Evolutionary conservation across 2,329 filamentous ascomycete species (phyloP).

Genomic region (Aspergillus viridinutans): DNA sequence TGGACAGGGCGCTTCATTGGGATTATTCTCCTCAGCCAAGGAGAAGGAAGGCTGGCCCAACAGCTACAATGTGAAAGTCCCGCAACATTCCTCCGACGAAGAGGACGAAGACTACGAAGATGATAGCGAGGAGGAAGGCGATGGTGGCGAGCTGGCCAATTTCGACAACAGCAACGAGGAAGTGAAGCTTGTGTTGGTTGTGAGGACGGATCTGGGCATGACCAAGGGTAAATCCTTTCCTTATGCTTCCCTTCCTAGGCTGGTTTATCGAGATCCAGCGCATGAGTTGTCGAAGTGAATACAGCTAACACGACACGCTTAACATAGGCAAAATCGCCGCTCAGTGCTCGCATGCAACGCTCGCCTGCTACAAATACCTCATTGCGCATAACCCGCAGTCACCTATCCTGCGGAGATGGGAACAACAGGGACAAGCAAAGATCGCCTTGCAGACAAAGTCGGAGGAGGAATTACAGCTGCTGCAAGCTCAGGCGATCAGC

Average conservation of each 20-base stretch:
- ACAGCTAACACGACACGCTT: not conserved
- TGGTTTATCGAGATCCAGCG: not conserved
- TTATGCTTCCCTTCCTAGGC: not conserved
- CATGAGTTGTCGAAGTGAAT: not conserved
- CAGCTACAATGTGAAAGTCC: constrained; percentile 52
- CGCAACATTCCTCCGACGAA: constrained; percentile 41
- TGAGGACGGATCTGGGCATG: constrained; percentile 94
- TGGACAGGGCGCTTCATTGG: constrained; percentile 62
- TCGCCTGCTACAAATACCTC: constrained; percentile 92
- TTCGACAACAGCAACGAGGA: constrained; percentile 63
- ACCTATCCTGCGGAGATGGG: constrained; percentile 75
- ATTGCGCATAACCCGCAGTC: constrained; percentile 51
- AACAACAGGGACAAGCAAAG: constrained; percentile 82
- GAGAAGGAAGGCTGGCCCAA: constrained; percentile 46
- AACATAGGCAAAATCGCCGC: constrained; percentile 89
- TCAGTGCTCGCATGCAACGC: constrained; percentile 91
- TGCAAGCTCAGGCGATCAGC: constrained; percentile 75
- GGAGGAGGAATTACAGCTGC: constrained; percentile 71
- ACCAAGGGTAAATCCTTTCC: constrained; percentile 68
- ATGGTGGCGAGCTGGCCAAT: constrained; percentile 44
- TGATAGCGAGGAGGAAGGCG: constrained; percentile 66
- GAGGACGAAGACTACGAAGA: constrained; percentile 52
- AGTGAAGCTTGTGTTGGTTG: constrained; percentile 90
- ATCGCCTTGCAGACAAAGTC: constrained; percentile 85
- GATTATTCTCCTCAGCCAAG: constrained; percentile 58